phyloP scores from a whole-genome alignment of 108 stramenopile species.

The Pelagomonas calceolata region DNA sequence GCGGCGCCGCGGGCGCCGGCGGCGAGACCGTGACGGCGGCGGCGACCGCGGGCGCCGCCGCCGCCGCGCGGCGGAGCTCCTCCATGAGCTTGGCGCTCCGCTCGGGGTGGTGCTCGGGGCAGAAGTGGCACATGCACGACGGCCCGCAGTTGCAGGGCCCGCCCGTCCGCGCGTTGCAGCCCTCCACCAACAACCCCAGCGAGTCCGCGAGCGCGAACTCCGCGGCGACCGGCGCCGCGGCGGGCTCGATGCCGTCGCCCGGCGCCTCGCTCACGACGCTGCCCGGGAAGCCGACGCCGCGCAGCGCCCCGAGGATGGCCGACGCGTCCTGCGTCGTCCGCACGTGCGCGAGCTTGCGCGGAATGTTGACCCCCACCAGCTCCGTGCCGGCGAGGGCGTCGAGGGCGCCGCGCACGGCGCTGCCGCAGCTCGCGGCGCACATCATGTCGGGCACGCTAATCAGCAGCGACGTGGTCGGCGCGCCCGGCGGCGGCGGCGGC shows the following conservation, averaged over 20 bases:
- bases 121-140: background rate
- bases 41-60: too few species aligned
- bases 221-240: too few species aligned
- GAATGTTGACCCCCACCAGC: background rate
- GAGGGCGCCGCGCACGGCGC: background rate
- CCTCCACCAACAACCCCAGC: background rate
- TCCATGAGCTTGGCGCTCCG: too few species aligned
- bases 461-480: background rate
- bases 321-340: background rate
- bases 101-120: background rate
- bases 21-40: too few species aligned
- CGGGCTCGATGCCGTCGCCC: too few species aligned
- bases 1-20: too few species aligned
- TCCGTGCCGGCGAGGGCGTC: background rate
- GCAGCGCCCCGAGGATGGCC: background rate
- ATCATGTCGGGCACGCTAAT: background rate
- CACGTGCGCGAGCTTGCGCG: background rate
- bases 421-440: background rate
- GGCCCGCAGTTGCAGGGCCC: background rate
- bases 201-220: background rate
- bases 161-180: background rate
- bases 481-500: too few species aligned
- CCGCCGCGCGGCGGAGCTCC: too few species aligned
- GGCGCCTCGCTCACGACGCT: too few species aligned
- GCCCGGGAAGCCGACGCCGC: background rate